Evolutionary conservation across 2,329 filamentous ascomycete species (phyloP).

Genomic region (Neofusicoccum sp.): DNA sequence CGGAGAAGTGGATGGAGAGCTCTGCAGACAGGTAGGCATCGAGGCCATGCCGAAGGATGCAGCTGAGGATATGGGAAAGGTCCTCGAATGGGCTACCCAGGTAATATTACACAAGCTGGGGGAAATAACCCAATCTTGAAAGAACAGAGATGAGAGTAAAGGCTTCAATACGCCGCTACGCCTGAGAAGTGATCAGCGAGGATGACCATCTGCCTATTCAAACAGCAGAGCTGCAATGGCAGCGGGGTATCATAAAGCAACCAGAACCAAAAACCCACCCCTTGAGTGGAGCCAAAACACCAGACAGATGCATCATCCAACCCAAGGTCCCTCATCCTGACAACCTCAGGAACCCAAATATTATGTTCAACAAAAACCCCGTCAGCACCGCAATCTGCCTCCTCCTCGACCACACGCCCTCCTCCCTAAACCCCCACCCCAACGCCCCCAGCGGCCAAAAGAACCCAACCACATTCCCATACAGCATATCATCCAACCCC

Average conservation of each 20-base stretch:
- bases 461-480: conserved; percentile 87
- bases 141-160: not conserved
- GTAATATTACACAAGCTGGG: not conserved
- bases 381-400: conserved; percentile 84
- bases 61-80: conserved; percentile 31
- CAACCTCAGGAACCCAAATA: conserved; percentile 66
- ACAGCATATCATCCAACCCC: conserved; percentile 79
- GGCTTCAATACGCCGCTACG: not conserved
- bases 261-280: not conserved
- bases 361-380: conserved; percentile 76
- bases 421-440: conserved; percentile 80
- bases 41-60: conserved; percentile 41
- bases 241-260: conserved; percentile 11
- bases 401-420: conserved; percentile 80
- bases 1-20: conserved; percentile 49
- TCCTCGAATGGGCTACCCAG: conserved; percentile 12
- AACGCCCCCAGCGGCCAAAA: conserved; percentile 89
- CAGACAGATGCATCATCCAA: not conserved
- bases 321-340: not conserved
- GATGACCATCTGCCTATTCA: not conserved
- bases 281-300: not conserved
- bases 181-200: not conserved
- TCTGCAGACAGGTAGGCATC: conserved; percentile 29
- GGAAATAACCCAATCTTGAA: not conserved
- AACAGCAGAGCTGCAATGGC: conserved; percentile 6